Evolutionary conservation across 1,139 yeast genomes (phyloP).

Genomic region (Geotrichum fermentans): DNA sequence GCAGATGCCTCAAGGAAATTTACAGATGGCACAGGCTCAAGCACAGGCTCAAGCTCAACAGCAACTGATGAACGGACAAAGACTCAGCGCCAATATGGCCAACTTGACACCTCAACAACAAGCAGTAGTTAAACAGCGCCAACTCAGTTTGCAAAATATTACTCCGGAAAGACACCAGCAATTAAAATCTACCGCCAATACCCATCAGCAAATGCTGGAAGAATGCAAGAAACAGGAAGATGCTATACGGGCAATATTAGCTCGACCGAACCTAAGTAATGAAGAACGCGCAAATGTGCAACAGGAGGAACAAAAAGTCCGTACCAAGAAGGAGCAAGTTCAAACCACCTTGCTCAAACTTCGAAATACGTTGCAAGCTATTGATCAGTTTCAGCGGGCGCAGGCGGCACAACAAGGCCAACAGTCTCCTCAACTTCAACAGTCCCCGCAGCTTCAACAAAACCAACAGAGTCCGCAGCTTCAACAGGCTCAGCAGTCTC

Average conservation of each 20-base stretch:
- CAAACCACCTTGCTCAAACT: neutral
- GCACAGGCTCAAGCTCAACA: conserved; percentile 11
- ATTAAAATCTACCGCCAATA: conserved; percentile 26
- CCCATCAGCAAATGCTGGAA: conserved; percentile 24
- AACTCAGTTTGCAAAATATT: conserved; percentile 25
- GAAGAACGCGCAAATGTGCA: conserved; percentile 23
- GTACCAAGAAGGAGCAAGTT: conserved; percentile 24
- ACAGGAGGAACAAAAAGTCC: conserved; percentile 25
- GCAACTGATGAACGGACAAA: conserved; percentile 23
- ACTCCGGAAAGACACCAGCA: conserved; percentile 30
- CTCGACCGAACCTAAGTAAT: conserved; percentile 25
- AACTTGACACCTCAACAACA: conserved; percentile 15
- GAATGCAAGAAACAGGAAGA: conserved; percentile 26
- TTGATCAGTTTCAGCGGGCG: conserved; percentile 12
- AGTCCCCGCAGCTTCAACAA: conserved; percentile 19
- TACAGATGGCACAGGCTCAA: conserved; percentile 21
- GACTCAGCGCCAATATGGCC: conserved; percentile 21
- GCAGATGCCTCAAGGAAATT: conserved; percentile 20
- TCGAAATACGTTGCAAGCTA: conserved; percentile 1
- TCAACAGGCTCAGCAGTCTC: conserved; percentile 21
- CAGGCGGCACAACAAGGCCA: conserved; percentile 19
- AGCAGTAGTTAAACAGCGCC: conserved; percentile 13
- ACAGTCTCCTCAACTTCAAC: conserved; percentile 20
- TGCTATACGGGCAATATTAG: conserved; percentile 23
- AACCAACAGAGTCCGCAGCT: conserved; percentile 20